Conservation (phyloP, 768 basidiomycete species). For the Termitomyces sp. region DNA sequence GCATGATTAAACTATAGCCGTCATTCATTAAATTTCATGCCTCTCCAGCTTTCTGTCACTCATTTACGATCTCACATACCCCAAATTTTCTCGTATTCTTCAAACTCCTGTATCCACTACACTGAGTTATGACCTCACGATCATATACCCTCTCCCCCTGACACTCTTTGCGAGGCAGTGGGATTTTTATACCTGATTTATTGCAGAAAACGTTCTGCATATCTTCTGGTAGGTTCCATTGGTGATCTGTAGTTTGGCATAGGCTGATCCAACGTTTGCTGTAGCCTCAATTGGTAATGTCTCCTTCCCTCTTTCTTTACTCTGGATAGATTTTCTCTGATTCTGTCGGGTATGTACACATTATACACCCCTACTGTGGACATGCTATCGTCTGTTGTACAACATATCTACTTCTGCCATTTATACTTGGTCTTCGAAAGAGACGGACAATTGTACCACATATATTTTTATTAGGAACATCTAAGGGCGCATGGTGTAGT, state of each 20-base stretch:
- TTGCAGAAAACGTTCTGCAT: not conserved
- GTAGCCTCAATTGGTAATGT: not conserved
- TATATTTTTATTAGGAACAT: too few species aligned
- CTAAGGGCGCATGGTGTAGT: conserved; percentile 27
- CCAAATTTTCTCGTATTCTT: not conserved
- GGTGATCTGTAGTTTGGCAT: not conserved
- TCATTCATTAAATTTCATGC: not conserved
- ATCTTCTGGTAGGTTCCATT: not conserved
- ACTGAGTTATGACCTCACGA: conserved; percentile 7
- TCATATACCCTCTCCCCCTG: conserved; percentile 9
- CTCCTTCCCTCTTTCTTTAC: not conserved
- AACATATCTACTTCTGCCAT: not conserved
- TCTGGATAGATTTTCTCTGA: not conserved
- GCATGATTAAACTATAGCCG: not conserved
- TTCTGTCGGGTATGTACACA: not conserved
- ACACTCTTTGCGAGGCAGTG: not conserved
- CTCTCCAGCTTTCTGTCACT: not conserved
- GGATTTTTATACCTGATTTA: conserved; percentile 13
- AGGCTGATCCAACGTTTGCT: not conserved
- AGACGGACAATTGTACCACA: too few species aligned
- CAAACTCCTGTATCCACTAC: not conserved
- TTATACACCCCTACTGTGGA: not conserved
- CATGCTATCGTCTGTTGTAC: not conserved
- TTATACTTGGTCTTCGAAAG: too few species aligned
- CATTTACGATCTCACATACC: not conserved